Evolutionary conservation across 495 filamentous ascomycete species (phyloP).

Genomic region (Hypoxylon fuscum): DNA sequence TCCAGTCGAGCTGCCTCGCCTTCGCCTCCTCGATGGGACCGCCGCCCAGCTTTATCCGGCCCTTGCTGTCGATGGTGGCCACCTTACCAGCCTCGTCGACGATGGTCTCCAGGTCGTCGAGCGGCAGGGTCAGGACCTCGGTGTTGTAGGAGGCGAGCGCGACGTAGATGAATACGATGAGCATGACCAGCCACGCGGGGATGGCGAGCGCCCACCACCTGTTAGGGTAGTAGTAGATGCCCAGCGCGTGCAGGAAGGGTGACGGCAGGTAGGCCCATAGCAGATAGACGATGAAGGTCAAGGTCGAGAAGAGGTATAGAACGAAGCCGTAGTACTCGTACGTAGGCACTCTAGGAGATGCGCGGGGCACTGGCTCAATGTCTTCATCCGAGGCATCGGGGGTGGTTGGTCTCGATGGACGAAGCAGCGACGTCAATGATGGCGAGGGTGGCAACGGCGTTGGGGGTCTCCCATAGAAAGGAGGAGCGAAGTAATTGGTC

Average conservation of each 20-base stretch:
- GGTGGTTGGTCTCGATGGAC: slow-evolving; percentile 88
- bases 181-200: slow-evolving; percentile 88
- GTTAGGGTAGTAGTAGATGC: slow-evolving; percentile 96
- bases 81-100: slow-evolving; percentile 91
- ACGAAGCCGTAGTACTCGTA: slow-evolving; percentile 99
- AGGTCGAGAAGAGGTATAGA: slow-evolving; percentile 83
- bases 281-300: slow-evolving; percentile 87
- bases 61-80: slow-evolving; percentile 79
- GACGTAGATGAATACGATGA: slow-evolving; percentile 90
- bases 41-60: slow-evolving; percentile 64
- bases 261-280: slow-evolving; percentile 95
- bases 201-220: slow-evolving; percentile 97
- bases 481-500: slow-evolving; percentile 77
- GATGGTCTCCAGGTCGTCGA: slow-evolving; percentile 85
- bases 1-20: slow-evolving; percentile 73
- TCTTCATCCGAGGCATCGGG: slow-evolving; percentile 92
- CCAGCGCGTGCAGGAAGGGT: slow-evolving; percentile 88
- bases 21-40: slow-evolving; percentile 58
- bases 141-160: slow-evolving; percentile 93
- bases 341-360: slow-evolving; percentile 91
- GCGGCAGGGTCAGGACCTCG: slow-evolving; percentile 81
- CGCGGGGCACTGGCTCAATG: slow-evolving; percentile 81
- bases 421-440: slow-evolving; percentile 92
- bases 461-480: slow-evolving; percentile 88
- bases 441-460: slow-evolving; percentile 93